Base-by-base conservation (phyloP, 495 filamentous ascomycete genomes). In the Bathelium albidoporum region DNA sequence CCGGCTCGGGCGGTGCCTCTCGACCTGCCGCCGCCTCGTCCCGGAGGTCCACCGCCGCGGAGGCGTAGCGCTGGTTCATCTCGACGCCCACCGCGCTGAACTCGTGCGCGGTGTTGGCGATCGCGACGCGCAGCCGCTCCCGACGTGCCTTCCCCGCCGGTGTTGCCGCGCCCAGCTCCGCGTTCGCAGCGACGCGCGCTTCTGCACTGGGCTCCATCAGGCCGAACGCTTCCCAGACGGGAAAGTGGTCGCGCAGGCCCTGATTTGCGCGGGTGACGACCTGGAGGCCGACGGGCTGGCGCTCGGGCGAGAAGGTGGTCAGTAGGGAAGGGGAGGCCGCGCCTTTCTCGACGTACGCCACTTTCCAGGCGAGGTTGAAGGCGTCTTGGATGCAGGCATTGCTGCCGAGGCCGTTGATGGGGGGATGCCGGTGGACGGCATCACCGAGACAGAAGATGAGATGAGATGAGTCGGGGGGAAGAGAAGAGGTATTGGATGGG, bases 351-450 rank as follows among this genome's bases (percentile, higher is more conserved):
- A 82, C 80, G 53, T 75, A 76, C 0, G 80, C 80, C 24, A 83
- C 67, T 61, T 84, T 84, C 81, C 81, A 84, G 11, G 81, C 80
- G 12, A 84, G 67, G 59, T 84, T 83, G 64, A 75, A 81, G 0
- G 80, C 77, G 65, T 84, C 81, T 72, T 82, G 79, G 5, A 83
- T 75, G 64, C 80, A 82, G 18, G 79, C 82, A 59, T 84, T 84
- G 20, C 73, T 76, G 12, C 81, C 81, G 1, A 82, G 76, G 0
- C 79, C 80, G 62, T 81, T 79, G 0, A 76, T 68, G 9, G 80
- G 80, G 0, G 81, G 79, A 62, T 84, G 81, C 0, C 79, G 75
- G 62, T 83, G 81, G 3, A 78, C 76, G 0, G 79, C 79, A 67
- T 82, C 81, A 20, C 81, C 80, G 14, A 83, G 70, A 60, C 79